Percentiles rank a stretch among this genome's conserved stretches.
phyloP scores from a whole-genome alignment of 2,329 filamentous ascomycete genomes.

The Ceratocystis lukuohia region DNA sequence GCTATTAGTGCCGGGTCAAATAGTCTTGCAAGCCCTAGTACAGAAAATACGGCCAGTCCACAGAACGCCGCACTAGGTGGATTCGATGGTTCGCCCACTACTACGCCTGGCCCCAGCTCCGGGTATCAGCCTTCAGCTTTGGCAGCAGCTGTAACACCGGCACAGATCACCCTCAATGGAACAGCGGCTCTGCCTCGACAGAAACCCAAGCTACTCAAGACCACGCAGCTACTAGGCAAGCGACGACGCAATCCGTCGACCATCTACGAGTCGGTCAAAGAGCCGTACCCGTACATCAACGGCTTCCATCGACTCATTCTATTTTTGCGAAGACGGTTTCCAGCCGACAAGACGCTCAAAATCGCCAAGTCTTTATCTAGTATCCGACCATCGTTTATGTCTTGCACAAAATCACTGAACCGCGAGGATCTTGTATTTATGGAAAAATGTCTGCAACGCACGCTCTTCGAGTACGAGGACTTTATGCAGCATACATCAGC shows the following conservation, averaged over 20 bases:
- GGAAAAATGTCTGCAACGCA: conserved; percentile 93
- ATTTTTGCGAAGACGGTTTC: conserved; percentile 65
- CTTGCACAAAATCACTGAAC: conserved; percentile 79
- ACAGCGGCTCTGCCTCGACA: conserved; percentile 26
- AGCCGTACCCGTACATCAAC: conserved; percentile 80
- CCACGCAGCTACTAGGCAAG: conserved; percentile 37
- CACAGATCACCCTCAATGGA: conserved; percentile 22
- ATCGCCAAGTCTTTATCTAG: conserved; percentile 81
- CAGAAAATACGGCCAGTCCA: conserved; percentile 48
- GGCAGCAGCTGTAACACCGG: conserved; percentile 20
- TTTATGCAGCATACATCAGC: conserved; percentile 80
- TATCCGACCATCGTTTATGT: conserved; percentile 85
- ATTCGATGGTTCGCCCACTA: conserved; percentile 39
- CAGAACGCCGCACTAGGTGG: conserved; percentile 34
- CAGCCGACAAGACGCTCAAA: conserved; percentile 59
- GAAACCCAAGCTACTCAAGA: conserved; percentile 29
- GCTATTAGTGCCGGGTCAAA: conserved; percentile 50
- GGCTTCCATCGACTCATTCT: conserved; percentile 82
- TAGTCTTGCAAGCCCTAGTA: conserved; percentile 50
- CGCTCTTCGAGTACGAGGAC: conserved; percentile 83
- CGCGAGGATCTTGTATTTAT: conserved; percentile 87
- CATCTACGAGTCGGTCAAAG: conserved; percentile 79
- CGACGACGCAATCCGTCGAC: conserved; percentile 60
- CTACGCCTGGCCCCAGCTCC: conserved; percentile 11
- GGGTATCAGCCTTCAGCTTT: conserved; percentile 25